Percentiles rank a stretch among this genome's conserved stretches.
phyloP scores from a whole-genome alignment of 768 basidiomycete genomes.

The Nidularia sp. region DNA sequence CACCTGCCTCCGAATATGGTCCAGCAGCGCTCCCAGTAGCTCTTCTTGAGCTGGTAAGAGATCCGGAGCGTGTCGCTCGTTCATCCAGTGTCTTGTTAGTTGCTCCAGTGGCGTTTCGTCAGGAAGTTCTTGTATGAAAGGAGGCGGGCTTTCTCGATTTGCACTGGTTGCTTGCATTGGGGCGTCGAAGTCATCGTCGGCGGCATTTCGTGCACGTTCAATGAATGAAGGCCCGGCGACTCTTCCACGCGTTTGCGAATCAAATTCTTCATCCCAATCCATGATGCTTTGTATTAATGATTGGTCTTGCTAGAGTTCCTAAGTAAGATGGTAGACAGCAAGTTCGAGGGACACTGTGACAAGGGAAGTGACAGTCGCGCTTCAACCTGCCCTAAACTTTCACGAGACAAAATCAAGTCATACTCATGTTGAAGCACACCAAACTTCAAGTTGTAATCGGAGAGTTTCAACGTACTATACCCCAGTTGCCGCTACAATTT shows the following conservation, averaged over 20 bases:
- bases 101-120: constrained; percentile 61
- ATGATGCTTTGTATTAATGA: no score
- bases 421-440: background rate
- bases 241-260: constrained; percentile 7
- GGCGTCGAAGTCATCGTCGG: constrained; percentile 30
- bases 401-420: background rate
- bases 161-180: constrained; percentile 21
- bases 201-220: constrained; percentile 29
- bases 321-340: background rate
- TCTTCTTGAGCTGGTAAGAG: constrained; percentile 71
- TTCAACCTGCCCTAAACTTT: constrained; percentile 23
- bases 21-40: constrained; percentile 60
- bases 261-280: constrained; percentile 36
- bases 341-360: background rate
- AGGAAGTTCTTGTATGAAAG: constrained; percentile 13
- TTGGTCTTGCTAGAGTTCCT: no score
- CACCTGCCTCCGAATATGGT: constrained; percentile 83
- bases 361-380: constrained; percentile 13
- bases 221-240: constrained; percentile 18
- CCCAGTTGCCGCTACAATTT: background rate
- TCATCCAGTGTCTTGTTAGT: constrained; percentile 81
- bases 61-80: constrained; percentile 80
- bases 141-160: constrained; percentile 1
- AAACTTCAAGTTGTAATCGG: no score
- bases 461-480: background rate